Evolutionary conservation across 805 yeast genomes (phyloP), one percentile per base, ranked within the genome.

Genomic region (Metschnikowia peoriensis): DNA sequence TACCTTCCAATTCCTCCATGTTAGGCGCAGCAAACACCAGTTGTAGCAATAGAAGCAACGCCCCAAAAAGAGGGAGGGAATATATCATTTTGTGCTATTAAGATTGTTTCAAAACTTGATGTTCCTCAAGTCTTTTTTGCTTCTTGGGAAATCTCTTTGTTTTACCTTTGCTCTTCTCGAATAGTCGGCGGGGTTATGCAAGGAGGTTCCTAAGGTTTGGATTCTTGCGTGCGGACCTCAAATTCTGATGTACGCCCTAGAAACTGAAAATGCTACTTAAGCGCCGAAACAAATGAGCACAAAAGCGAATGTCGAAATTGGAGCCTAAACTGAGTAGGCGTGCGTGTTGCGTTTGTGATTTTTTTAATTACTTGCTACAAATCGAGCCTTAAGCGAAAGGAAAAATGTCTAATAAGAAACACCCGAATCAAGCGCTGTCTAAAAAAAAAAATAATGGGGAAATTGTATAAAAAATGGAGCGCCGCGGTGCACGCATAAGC

Each of bases 1-100:
- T 94, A 7, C 99, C 99, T 41, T 76, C 88, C 44, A 89, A 64
- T 59, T 76, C 79, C 16, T 57, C 61, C 72, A 66, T 73, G 58
- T 63, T 70, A 17, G 78, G 76, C 28, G 66, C 74, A 5, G 69
- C 71, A 14, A 49, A 27, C 28, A 52, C 67, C 2, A 54, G 44
- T 46, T 40, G 49, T 41, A 54, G 58, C 43, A 55, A 56, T 43
- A 34, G 39, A 34, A 41, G 27, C 15, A 44, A 12, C 22, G 28
- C 42, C 34, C 47, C 39, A n/a, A 49, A 12, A 37, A 47, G 41
- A 2, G 46, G 29, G 9, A 29, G 15, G 15, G 28, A 12, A 6
- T 7, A 7, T 8, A 41, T 14, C 50, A 47, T 47, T 12, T 7
- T 28, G 28, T 28, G n/a, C 15, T 42, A 29, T 44, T 22, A 2